A percentile compares a stretch with the other conserved stretches of the same genome.
These are phyloP conservation scores for Pistacia vera DNA, from an alignment of 345 rosid genomes.

Conservation along the genomic window DNA sequence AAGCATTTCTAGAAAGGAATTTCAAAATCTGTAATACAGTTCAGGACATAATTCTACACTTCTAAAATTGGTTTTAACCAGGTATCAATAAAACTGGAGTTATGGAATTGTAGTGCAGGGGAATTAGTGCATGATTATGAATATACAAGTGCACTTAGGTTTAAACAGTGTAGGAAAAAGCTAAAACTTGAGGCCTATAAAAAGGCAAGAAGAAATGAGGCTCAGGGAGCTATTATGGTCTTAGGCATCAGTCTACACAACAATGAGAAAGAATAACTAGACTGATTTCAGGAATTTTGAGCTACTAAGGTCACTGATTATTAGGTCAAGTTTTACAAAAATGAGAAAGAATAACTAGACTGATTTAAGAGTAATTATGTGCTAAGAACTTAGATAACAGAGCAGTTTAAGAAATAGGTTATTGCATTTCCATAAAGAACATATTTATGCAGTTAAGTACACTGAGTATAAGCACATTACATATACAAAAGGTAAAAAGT, in stretches of 20 bases:
- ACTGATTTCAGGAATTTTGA: background rate
- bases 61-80: background rate
- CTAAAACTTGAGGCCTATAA: background rate
- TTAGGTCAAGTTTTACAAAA: background rate
- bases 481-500: background rate
- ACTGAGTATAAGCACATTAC: background rate
- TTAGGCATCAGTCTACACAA: background rate
- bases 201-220: background rate
- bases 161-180: slow-evolving; percentile 3
- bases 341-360: background rate
- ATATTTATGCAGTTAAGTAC: background rate
- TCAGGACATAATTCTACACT: background rate
- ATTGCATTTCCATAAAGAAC: background rate
- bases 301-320: too few species aligned
- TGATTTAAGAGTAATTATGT: background rate
- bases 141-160: background rate
- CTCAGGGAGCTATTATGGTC: background rate
- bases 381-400: too few species aligned
- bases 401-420: too few species aligned
- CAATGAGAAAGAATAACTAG: background rate
- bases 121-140: background rate
- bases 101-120: background rate
- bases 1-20: background rate
- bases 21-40: background rate
- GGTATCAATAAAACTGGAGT: too few species aligned